Conservation (phyloP, 2,329 filamentous ascomycete species). For the Arthrobotrys pseudoclavata region DNA sequence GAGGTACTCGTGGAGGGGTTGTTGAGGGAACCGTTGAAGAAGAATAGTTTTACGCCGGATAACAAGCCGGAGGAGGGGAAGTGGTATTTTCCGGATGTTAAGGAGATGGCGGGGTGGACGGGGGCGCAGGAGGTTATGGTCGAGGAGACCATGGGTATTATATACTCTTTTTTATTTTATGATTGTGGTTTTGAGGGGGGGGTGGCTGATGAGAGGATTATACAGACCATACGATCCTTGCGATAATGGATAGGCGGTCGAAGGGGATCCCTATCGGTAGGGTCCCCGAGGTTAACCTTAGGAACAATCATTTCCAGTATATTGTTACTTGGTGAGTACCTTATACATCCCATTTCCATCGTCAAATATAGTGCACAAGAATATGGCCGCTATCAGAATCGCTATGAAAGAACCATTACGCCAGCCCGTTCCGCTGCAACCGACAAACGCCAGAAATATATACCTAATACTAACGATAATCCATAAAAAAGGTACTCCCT, state of each 20-base stretch:
- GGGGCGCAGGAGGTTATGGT: constrained; percentile 93
- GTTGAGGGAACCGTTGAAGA: constrained; percentile 90
- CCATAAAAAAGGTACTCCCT: constrained; percentile 80
- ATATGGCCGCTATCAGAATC: constrained; percentile 37
- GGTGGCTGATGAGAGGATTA: background rate
- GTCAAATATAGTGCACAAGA: constrained; percentile 61
- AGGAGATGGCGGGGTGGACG: constrained; percentile 86
- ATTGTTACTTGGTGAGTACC: constrained; percentile 93
- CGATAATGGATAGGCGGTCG: constrained; percentile 75
- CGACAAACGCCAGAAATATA: constrained; percentile 10
- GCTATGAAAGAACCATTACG: constrained; percentile 9
- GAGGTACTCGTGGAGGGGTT: constrained; percentile 86
- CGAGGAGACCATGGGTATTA: constrained; percentile 90
- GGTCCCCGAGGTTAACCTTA: constrained; percentile 87
- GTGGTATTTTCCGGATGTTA: constrained; percentile 95
- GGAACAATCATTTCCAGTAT: constrained; percentile 98
- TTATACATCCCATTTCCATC: constrained; percentile 9
- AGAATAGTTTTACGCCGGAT: constrained; percentile 95
- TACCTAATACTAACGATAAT: constrained; percentile 7
- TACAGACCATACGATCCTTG: constrained; percentile 23
- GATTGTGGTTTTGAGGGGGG: background rate
- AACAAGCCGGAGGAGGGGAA: constrained; percentile 85
- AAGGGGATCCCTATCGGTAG: constrained; percentile 91
- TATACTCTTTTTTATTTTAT: constrained; percentile 37
- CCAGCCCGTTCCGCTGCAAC: background rate